Base-by-base conservation (phyloP, 179 eudicot genomes). In the Silene vulgaris region DNA sequence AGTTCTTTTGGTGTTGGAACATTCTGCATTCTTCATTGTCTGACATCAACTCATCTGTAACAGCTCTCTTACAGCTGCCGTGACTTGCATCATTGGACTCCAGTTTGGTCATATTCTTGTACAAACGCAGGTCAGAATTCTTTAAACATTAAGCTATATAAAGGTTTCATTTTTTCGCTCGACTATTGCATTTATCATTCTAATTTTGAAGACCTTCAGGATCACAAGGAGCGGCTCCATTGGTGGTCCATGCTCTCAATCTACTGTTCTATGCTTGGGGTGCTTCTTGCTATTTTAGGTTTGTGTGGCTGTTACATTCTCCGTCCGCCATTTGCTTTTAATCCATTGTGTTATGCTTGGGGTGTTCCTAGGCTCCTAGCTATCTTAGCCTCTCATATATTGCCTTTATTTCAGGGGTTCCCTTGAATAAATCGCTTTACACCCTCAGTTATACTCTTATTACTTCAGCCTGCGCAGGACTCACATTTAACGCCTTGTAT, bases 51-150 rank as follows among this genome's bases (percentile, higher is more conserved):
- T 6, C 32, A 1, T 28, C 56, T 66, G 63, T 72, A 61, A 16
- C 87, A 92, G 97, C 62, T 89, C 97, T 78, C 84, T 92, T 62
- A 89, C 91, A 45, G 93, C 94, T 74, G 85, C 93, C 59, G 86
- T 82, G 73, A 86, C 85, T 32, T 86, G 93, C 87, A 87, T 92
- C 12, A 89, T 92, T 81, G 97, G 97, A 78, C 97, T 92, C 73
- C 90, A 90, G 74, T 92, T 83, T 74, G 97, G 97, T 65, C 97
- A 92, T 75, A 78, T 88, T 76, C 89, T 92, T 76, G 89, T 85
- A 73, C 85, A 89, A 62, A 82, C 82, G 54, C 88, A 88, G 96
- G 97, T 91, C 50, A 72, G 78, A 30, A 52, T 71, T 54, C 66
- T 59, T 68, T 23, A 11, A 26, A 3, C 8, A 11, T 52, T 52